Conservation (phyloP, 106 monocot genomes). For the Platanthera zijinensis region DNA sequence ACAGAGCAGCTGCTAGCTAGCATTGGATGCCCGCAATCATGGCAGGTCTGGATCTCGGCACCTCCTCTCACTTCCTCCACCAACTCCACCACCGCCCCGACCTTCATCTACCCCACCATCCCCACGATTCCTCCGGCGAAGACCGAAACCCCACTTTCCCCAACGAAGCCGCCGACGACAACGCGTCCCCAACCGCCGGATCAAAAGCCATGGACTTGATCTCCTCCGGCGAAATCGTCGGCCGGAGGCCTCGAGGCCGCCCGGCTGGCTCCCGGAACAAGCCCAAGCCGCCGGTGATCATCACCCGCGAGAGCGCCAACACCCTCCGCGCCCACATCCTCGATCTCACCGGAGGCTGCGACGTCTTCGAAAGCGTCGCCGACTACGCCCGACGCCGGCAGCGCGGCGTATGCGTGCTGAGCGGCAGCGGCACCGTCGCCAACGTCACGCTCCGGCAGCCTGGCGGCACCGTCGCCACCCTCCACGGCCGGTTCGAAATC, state of each 20-base stretch:
- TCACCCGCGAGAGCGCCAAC: conserved; percentile 15
- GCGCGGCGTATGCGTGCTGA: conserved; percentile 11
- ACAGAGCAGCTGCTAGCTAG: background rate
- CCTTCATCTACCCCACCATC: background rate
- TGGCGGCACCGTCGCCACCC: background rate
- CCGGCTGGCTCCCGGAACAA: conserved; percentile 11
- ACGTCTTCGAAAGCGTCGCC: conserved; percentile 6
- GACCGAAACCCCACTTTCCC: background rate
- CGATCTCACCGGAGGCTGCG: conserved; percentile 11
- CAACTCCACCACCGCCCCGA: conserved; percentile 8
- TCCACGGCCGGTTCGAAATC: conserved; percentile 12
- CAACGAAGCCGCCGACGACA: background rate
- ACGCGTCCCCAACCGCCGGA: background rate
- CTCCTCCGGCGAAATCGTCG: conserved; percentile 2
- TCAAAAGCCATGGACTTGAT: background rate
- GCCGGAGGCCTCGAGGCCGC: background rate
- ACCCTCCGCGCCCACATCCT: conserved; percentile 11
- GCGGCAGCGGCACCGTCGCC: conserved; percentile 8
- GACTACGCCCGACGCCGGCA: conserved; percentile 7
- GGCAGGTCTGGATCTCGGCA: conserved; percentile 9
- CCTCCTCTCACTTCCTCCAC: conserved; percentile 8
- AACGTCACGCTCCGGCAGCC: conserved; percentile 11
- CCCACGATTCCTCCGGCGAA: background rate
- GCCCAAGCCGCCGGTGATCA: conserved; percentile 7
- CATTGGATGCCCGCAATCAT: background rate